Evolutionary conservation across 2,329 filamentous ascomycete species (phyloP), one percentile per base, ranked within the genome.

Genomic region (Fusarium sp.): DNA sequence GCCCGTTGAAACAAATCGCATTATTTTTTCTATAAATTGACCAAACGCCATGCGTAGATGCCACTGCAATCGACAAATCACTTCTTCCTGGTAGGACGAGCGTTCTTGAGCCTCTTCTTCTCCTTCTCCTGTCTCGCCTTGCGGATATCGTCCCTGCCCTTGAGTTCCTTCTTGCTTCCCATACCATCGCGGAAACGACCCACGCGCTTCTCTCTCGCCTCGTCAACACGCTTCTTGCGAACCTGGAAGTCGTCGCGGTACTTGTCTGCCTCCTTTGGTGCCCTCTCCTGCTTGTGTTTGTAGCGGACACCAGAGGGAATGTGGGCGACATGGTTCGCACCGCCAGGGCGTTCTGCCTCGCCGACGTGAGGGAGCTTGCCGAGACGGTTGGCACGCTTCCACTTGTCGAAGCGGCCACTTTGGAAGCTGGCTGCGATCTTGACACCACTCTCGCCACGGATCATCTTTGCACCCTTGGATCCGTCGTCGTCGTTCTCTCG

Each of bases 381-480:
- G 52, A 98, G 86, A 74, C 94, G 93, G 85, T 98, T 94, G 25
- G 92, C 90, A 80, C 93, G 94, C 82, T 92, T 93, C 97, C 96
- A 99, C 74, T 89, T 90, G 80, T 98, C 95, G 85, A 97, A 99
- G 50, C 96, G 92, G 40, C 97, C 96, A 82, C 92, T 95, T 80
- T 96, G 92, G 89, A 99, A 98, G 68, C 89, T 93, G 50, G 96
- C 95, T 3, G 96, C 94, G 77, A 99, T 98, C 86, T 98, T 98
- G 85, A 96, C 94, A 61, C 96, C 96, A 79, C 91, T 94, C 85
- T 99, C 96, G 78, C 96, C 95, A 71, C 90, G 89, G 64, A 98
- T 92, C 85, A 98, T 92, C 79, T 88, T 89, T 67, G 84, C 82
- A 53, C 89, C 88, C 79, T 91, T 92, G 77, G 86, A 97, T 43